Evolutionary conservation across 2,329 filamentous ascomycete species (phyloP).

Genomic region (Fusarium sp.): DNA sequence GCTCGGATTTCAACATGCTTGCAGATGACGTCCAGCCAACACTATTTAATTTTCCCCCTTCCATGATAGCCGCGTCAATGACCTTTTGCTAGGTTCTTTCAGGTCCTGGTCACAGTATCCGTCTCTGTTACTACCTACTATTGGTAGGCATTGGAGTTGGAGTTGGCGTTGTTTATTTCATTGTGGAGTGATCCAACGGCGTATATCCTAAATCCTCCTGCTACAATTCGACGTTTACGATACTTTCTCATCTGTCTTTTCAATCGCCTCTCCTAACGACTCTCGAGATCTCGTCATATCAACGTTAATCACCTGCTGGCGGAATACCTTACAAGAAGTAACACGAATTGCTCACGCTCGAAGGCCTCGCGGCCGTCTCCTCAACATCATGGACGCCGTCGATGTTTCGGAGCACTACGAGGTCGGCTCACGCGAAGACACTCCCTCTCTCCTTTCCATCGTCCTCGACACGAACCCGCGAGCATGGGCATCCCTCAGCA

Average conservation of each 20-base stretch:
- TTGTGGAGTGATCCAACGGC: neutral
- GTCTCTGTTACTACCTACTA: neutral
- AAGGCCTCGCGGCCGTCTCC: slow-evolving; percentile 51
- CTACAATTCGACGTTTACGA: slow-evolving; percentile 13
- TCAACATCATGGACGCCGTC: slow-evolving; percentile 61
- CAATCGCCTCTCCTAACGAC: slow-evolving; percentile 3
- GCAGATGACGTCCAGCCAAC: slow-evolving; percentile 29
- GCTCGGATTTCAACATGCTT: slow-evolving; percentile 14
- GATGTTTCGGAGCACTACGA: slow-evolving; percentile 72
- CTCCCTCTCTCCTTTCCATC: slow-evolving; percentile 87
- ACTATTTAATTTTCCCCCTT: slow-evolving; percentile 6
- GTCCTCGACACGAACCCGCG: slow-evolving; percentile 97
- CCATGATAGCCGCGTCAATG: slow-evolving; percentile 6
- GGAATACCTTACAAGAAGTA: neutral
- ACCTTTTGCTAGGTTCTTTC: neutral
- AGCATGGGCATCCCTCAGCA: slow-evolving; percentile 84
- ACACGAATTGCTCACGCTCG: neutral
- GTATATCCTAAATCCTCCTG: slow-evolving; percentile 6
- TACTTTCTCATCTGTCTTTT: slow-evolving; percentile 19
- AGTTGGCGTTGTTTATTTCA: slow-evolving; percentile 9
- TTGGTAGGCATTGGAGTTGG: neutral
- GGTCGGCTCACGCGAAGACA: slow-evolving; percentile 64
- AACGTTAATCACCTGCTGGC: neutral
- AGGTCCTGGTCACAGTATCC: neutral
- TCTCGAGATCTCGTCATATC: neutral